Base-by-base conservation (phyloP, 345 rosid genomes). In the Eucalyptus polybractea region DNA sequence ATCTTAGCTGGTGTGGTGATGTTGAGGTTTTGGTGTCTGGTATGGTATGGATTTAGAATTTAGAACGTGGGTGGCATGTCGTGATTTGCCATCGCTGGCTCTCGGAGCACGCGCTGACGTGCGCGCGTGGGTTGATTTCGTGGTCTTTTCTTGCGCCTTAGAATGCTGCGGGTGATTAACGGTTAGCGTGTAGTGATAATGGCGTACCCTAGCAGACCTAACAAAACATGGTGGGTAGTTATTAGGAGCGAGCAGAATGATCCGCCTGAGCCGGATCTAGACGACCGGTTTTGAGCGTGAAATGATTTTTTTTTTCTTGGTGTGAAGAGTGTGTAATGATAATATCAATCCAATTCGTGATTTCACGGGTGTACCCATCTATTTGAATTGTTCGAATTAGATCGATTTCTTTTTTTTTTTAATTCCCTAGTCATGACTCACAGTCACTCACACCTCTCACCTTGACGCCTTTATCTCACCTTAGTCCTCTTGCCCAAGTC, bases 301-400 rank as follows among this genome's bases (percentile, higher is more conserved):
- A 21, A 21, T 53, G 58, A 53, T 53, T 19, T 53, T 53, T 51
- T 17, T 21, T 53, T 21, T 19, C 1, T 24, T 53, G 10, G 58
- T 53, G 58, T 8, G 58, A 53, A 4, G 58, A 53, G 10, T 0
- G 2, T 53, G 25, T 21, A 7, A 22, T 4, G 29, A 22, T 24
- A 56, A 22, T 56, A 56, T 24, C 29, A 56, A 10, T 5, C 1
- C 3, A 2, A 9, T 24, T 56, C 1, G 6, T 25, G 13, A 56
- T 56, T 53, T 19, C 25, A 53, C 4, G 10, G 1, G 5, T 8
- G 1, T 1, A 53, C 2, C 9, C 58, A 53, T 1, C 2, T 19
- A 53, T 53, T 53, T 19, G 22, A 53, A 19, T 8, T 17, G 22
- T 0, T 22, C 3, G 3, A 56, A 56, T 0, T 1, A 0, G 2